Base-by-base conservation (phyloP, 2,329 filamentous ascomycete species). In the Pestalotiopsis sp. region DNA sequence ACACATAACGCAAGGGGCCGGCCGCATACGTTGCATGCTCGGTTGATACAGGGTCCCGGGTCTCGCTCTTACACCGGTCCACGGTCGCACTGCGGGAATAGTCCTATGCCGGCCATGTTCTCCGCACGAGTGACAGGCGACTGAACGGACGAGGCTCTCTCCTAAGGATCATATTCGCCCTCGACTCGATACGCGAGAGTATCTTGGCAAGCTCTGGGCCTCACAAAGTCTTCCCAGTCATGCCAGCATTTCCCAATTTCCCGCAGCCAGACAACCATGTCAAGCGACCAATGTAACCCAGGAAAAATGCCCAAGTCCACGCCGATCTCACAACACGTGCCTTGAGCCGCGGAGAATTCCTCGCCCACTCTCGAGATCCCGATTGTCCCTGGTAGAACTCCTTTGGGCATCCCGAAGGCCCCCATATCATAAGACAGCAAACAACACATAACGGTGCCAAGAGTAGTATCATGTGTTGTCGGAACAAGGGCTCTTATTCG, bases 381-480 rank as follows among this genome's bases (percentile, higher is more conserved):
- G 30, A 61, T 40, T 14, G 14, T 22, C n/a, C 30, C 20, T 1
- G 24, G 26, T 17, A 35, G 26, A 61, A 13, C 22, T 35, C 9
- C 24, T 58, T 52, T 52, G 44, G n/a, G 56, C 14, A 24, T 35
- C 20, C 26, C 26, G 26, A 6, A 26, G 26, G 22, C 56, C 24
- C 30, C 13, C 11, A n/a, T 26, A 58, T 26, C 56, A 58, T n/a
- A 17, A 58, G 56, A 58, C 17, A 35, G 22, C 20, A 35, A 35
- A 35, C 30, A 58, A 35, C 26, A 58, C 56, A 22, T 58, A 14
- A 22, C 58, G 10, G 22, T 17, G 35, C 58, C 58, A 35, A 35
- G n/a, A 13, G 39, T 14, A 61, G 58, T 22, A 61, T 61, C 58
- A 61, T 61, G 58, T 38, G 58, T 38, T 58, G 26, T 35, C 56